phyloP scores from a whole-genome alignment of 2,329 filamentous ascomycete species.

The Phaeophleospora eucalypticola region DNA sequence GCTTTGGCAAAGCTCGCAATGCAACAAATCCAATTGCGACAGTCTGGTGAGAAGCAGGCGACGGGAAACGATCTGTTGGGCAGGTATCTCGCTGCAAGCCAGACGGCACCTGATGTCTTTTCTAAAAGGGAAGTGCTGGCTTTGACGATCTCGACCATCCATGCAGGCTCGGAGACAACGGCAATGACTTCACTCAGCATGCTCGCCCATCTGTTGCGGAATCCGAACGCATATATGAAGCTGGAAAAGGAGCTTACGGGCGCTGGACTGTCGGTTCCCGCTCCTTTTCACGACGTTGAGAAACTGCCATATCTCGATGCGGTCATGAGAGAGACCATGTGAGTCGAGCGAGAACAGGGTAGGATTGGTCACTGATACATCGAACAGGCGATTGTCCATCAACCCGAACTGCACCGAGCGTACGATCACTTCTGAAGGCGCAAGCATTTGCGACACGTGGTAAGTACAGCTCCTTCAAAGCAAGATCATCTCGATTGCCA shows the following conservation, averaged over 20 bases:
- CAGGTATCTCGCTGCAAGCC: slow-evolving; percentile 10
- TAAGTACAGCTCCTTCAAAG: not conserved
- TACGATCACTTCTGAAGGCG: slow-evolving; percentile 4
- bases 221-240: slow-evolving; percentile 1
- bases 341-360: not conserved
- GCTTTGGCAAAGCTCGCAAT: slow-evolving; percentile 6
- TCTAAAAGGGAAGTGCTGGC: slow-evolving; percentile 7
- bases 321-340: slow-evolving; percentile 11
- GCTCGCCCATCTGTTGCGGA: not conserved
- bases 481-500: not conserved
- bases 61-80: slow-evolving; percentile 4
- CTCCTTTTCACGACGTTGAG: slow-evolving; percentile 7
- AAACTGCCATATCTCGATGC: slow-evolving; percentile 14
- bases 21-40: slow-evolving; percentile 4
- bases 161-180: slow-evolving; percentile 13
- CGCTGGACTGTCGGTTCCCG: slow-evolving; percentile 2
- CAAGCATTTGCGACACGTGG: slow-evolving; percentile 15
- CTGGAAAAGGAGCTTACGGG: slow-evolving; percentile 7
- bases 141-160: slow-evolving; percentile 14
- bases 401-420: slow-evolving; percentile 11
- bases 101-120: slow-evolving; percentile 10
- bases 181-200: slow-evolving; percentile 2
- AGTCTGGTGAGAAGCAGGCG: not conserved
- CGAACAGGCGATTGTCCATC: slow-evolving; percentile 1
- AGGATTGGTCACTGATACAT: not conserved